Percentiles rank a stretch among this genome's conserved stretches.
Evolutionary conservation across 495 filamentous ascomycete genomes (phyloP).

Genomic region (Lindgomyces ingoldianus): DNA sequence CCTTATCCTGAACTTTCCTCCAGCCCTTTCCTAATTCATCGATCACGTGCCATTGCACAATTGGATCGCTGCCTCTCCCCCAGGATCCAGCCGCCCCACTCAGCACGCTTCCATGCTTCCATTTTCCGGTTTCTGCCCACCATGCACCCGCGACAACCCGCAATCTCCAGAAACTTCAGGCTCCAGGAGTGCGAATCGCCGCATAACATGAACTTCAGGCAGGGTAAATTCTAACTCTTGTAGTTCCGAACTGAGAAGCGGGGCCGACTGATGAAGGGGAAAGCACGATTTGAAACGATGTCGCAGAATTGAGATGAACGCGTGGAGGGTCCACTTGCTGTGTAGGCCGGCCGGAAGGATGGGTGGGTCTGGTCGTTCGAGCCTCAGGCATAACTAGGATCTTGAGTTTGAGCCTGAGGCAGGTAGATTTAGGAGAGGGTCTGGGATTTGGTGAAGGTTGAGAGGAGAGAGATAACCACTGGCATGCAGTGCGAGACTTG

Average conservation of each 20-base stretch:
- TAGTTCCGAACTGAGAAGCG: neutral
- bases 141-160: too few relatives aligned
- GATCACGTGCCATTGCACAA: neutral
- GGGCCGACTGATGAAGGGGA: neutral
- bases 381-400: too few relatives aligned
- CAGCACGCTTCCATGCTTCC: neutral
- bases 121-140: neutral
- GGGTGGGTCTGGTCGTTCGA: too few relatives aligned
- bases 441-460: too few relatives aligned
- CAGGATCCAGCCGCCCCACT: neutral
- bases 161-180: too few relatives aligned
- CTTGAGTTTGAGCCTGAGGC: too few relatives aligned
- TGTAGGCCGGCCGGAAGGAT: neutral
- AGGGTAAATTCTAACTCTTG: neutral
- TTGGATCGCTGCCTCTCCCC: neutral
- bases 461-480: too few relatives aligned
- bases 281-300: neutral
- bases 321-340: neutral
- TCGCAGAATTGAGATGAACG: neutral
- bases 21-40: neutral
- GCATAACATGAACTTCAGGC: too few relatives aligned
- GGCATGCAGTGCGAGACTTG: too few relatives aligned
- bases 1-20: too few relatives aligned
- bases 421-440: too few relatives aligned
- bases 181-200: too few relatives aligned